phyloP scores from a whole-genome alignment of 2,329 filamentous ascomycete species.

The Neofusicoccum sp. region DNA sequence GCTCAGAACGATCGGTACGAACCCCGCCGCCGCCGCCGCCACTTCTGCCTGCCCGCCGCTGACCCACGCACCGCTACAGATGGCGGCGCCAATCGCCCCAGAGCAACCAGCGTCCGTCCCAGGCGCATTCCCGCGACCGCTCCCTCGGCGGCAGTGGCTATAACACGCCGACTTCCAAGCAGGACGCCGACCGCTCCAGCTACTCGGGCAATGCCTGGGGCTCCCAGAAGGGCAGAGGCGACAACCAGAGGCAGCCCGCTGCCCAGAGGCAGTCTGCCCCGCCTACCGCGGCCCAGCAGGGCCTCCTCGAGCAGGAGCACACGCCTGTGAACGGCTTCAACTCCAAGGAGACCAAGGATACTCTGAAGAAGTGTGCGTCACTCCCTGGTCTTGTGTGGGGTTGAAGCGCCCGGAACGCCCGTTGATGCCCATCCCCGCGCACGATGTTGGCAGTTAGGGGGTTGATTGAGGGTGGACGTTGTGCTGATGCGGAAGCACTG shows the following conservation, averaged over 20 bases:
- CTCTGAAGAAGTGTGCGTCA: conserved; percentile 43
- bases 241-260: conserved; percentile 25
- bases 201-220: conserved; percentile 40
- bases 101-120: conserved; percentile 24
- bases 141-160: conserved; percentile 30
- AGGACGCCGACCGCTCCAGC: conserved; percentile 34
- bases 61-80: background rate
- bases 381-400: background rate
- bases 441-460: conserved; percentile 26
- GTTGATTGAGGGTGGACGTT: background rate
- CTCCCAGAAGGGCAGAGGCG: conserved; percentile 34
- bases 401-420: conserved; percentile 30
- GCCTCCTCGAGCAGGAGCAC: conserved; percentile 32
- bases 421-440: conserved; percentile 9
- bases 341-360: conserved; percentile 45
- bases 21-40: background rate
- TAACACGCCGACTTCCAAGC: conserved; percentile 38
- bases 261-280: conserved; percentile 26
- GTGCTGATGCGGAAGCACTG: background rate
- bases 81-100: conserved; percentile 24
- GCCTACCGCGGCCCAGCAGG: conserved; percentile 7
- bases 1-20: conserved; percentile 18
- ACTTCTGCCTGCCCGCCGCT: background rate
- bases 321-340: conserved; percentile 47
- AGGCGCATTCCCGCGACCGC: conserved; percentile 27